phyloP scores from a whole-genome alignment of 768 basidiomycete species.

The Dentipellis sp. region DNA sequence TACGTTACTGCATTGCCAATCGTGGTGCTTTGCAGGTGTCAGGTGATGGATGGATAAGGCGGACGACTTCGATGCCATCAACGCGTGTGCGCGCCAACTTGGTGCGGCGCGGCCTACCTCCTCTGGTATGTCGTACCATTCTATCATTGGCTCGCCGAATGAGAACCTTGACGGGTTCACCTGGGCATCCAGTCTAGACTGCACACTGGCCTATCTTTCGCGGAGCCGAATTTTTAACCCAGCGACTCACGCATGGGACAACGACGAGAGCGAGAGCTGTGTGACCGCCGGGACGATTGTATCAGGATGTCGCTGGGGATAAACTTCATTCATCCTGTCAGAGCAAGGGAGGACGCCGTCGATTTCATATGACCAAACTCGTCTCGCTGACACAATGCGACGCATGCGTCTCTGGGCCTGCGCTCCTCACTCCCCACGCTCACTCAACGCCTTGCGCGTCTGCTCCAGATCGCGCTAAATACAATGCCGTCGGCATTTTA shows the following conservation, averaged over 20 bases:
- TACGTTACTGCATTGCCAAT: not conserved
- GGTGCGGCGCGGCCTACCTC: not conserved
- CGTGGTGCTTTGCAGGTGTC: not conserved
- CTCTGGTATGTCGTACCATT: not conserved
- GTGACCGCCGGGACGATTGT: not conserved
- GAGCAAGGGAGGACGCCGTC: not conserved
- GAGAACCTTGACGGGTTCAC: conserved; percentile 6
- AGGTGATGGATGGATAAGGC: not conserved
- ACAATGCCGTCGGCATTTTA: too few species aligned
- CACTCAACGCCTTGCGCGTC: too few species aligned
- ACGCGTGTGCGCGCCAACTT: not conserved
- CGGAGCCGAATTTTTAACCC: conserved; percentile 15
- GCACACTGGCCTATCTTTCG: not conserved
- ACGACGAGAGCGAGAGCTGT: not conserved
- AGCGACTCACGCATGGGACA: conserved; percentile 5
- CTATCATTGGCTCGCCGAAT: not conserved
- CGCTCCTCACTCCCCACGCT: too few species aligned
- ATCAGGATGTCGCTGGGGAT: not conserved
- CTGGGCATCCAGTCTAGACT: conserved; percentile 4
- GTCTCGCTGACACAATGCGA: too few species aligned
- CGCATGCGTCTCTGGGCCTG: too few species aligned
- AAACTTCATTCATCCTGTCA: not conserved
- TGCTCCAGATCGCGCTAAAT: too few species aligned
- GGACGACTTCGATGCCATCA: not conserved
- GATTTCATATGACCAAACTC: not conserved